Conservation (phyloP, 345 rosid species). For the Alliaria petiolata region DNA sequence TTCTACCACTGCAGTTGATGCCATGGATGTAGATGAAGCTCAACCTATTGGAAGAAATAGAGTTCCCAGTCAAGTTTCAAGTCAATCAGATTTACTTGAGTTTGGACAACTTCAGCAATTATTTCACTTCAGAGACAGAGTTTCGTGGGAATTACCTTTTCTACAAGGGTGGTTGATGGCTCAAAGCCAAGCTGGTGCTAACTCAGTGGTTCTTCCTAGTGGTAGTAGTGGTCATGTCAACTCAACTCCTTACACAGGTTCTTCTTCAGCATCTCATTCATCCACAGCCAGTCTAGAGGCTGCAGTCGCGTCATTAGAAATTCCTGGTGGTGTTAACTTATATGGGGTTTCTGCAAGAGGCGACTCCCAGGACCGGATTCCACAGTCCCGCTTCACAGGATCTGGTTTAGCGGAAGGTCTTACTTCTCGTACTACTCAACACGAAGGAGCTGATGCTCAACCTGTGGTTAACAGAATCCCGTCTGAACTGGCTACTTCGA, state of each 20-base stretch:
- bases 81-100: conserved; percentile 35
- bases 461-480: conserved; percentile 60
- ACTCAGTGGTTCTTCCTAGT: conserved; percentile 40
- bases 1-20: conserved; percentile 38
- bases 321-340: conserved; percentile 47
- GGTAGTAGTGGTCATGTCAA: conserved; percentile 37
- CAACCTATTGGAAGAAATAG: conserved; percentile 41
- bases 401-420: conserved; percentile 43
- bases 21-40: conserved; percentile 66
- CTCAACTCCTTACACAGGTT: conserved; percentile 32
- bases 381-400: conserved; percentile 41
- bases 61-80: conserved; percentile 25
- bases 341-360: conserved; percentile 51
- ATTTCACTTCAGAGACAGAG: conserved; percentile 52
- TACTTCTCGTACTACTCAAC: conserved; percentile 31
- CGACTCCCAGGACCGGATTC: conserved; percentile 34
- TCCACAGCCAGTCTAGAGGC: conserved; percentile 47
- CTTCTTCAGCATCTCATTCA: conserved; percentile 35
- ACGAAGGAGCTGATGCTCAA: conserved; percentile 42
- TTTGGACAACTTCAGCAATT: conserved; percentile 51
- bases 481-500: conserved; percentile 70
- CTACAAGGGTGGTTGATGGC: conserved; percentile 80
- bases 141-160: conserved; percentile 67
- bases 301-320: conserved; percentile 43
- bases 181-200: conserved; percentile 59